Conservation (phyloP, 2,329 filamentous ascomycete species). For the Rhynchosporium graminicola region DNA sequence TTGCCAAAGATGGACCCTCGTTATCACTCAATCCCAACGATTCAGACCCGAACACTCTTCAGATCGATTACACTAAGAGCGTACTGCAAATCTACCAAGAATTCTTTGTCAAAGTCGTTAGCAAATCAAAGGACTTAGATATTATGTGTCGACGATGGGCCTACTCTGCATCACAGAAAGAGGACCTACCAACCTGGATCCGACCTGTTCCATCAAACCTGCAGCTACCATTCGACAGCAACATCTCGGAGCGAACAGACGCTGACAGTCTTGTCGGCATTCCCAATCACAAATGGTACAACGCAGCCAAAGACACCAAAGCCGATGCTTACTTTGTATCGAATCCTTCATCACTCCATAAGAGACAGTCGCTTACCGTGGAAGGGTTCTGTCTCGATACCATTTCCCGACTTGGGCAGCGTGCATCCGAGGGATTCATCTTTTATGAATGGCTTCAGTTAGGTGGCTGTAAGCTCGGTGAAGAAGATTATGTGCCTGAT, state of each 20-base stretch:
- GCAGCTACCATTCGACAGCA: constrained; percentile 15
- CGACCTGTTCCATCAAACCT: constrained; percentile 18
- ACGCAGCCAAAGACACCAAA: constrained; percentile 12
- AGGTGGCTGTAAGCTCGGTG: constrained; percentile 9
- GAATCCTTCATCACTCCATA: not conserved
- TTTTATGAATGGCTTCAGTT: constrained; percentile 23
- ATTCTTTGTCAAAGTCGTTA: constrained; percentile 21
- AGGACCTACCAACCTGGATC: constrained; percentile 21
- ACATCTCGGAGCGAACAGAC: constrained; percentile 16
- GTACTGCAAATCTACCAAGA: constrained; percentile 21
- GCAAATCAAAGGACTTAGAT: constrained; percentile 15
- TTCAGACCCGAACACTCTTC: not conserved
- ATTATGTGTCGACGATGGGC: constrained; percentile 26
- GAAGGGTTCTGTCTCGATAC: constrained; percentile 19
- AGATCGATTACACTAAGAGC: constrained; percentile 16
- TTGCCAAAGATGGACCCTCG: constrained; percentile 21
- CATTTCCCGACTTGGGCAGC: constrained; percentile 15
- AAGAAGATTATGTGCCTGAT: constrained; percentile 15
- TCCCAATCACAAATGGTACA: constrained; percentile 18
- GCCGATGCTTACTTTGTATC: not conserved
- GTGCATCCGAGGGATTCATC: constrained; percentile 23
- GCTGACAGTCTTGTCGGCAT: constrained; percentile 23
- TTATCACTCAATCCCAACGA: constrained; percentile 1
- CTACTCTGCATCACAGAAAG: constrained; percentile 14
- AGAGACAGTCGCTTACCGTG: constrained; percentile 1